phyloP scores from a whole-genome alignment of 176 grass and related monocot species.

The Musa beccarii region DNA sequence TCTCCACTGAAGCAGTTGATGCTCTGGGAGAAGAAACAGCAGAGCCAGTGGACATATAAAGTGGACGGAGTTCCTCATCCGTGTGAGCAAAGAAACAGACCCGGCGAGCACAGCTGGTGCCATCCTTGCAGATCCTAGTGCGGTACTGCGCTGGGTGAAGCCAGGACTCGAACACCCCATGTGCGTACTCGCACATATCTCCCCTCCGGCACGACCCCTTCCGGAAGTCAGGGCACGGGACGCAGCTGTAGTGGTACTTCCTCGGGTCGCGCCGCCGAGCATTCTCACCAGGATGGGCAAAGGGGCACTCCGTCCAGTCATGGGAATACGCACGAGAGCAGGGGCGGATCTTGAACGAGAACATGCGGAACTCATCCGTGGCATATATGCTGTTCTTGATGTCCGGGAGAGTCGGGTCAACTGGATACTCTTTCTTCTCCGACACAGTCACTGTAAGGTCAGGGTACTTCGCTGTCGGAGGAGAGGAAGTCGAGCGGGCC shows the following conservation, averaged over 20 bases:
- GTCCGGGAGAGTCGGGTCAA: slow-evolving; percentile 68
- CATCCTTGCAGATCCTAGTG: slow-evolving; percentile 78
- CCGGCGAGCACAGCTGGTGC: slow-evolving; percentile 52
- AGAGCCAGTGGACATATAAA: slow-evolving; percentile 40
- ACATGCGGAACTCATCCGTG: slow-evolving; percentile 88
- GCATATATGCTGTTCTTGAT: slow-evolving; percentile 78
- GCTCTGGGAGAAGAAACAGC: slow-evolving; percentile 56
- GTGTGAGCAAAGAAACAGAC: slow-evolving; percentile 89
- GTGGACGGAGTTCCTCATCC: slow-evolving; percentile 59
- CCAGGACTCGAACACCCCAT: slow-evolving; percentile 92
- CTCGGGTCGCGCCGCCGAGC: slow-evolving; percentile 70
- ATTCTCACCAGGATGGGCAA: slow-evolving; percentile 78
- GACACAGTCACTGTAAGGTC: slow-evolving; percentile 3
- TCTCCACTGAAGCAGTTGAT: slow-evolving; percentile 44
- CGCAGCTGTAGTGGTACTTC: slow-evolving; percentile 68
- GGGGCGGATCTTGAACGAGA: slow-evolving; percentile 68
- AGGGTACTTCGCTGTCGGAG: slow-evolving; percentile 3
- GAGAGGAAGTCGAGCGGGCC: slow-evolving; percentile 34
- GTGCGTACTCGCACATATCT: slow-evolving; percentile 74
- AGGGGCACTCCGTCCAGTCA: slow-evolving; percentile 92
- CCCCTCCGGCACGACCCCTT: slow-evolving; percentile 51
- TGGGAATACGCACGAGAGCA: slow-evolving; percentile 87
- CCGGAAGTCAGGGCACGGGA: slow-evolving; percentile 84
- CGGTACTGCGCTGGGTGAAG: slow-evolving; percentile 86
- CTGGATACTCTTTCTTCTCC: slow-evolving; percentile 70